phyloP scores from a whole-genome alignment of 129 eudicot species.

The Smallanthus sonchifolius region DNA sequence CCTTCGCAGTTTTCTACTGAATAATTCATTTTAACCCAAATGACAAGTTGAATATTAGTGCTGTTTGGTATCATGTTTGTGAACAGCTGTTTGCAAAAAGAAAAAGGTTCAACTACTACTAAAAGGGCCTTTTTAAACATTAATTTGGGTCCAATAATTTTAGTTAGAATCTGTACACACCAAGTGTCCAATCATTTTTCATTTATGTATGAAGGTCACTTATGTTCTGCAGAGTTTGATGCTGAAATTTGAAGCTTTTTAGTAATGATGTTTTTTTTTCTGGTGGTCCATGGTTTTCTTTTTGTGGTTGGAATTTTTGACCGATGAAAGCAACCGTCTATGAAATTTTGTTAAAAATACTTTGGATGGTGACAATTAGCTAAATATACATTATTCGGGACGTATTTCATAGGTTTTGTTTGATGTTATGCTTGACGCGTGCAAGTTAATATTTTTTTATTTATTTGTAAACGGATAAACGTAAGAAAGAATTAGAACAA shows the following conservation, averaged over 20 bases:
- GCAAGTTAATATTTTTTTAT: neutral
- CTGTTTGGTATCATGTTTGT: slow-evolving; percentile 35
- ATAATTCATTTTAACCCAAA: slow-evolving; percentile 26
- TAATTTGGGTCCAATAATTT: slow-evolving; percentile 14
- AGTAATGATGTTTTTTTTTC: neutral
- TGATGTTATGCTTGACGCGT: neutral
- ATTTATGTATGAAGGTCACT: slow-evolving; percentile 13
- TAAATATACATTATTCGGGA: neutral
- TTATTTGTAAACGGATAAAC: neutral
- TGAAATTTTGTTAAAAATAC: neutral
- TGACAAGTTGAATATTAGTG: slow-evolving; percentile 31
- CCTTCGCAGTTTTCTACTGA: slow-evolving; percentile 28
- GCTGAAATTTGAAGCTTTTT: slow-evolving; percentile 10
- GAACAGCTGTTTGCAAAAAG: slow-evolving; percentile 42
- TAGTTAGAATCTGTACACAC: slow-evolving; percentile 9
- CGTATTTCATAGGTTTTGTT: neutral
- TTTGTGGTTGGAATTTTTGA: slow-evolving; percentile 15
- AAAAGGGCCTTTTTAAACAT: neutral
- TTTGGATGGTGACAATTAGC: neutral
- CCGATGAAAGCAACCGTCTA: neutral
- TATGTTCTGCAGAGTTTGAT: slow-evolving; percentile 7
- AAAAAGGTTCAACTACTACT: slow-evolving; percentile 18
- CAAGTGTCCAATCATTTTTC: slow-evolving; percentile 21
- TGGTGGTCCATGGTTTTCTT: slow-evolving; percentile 29
- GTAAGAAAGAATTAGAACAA: neutral